Percentiles rank a stretch among this genome's conserved stretches.
Conservation (phyloP, 169 alveolate species). For the Eimeria tenella region DNA sequence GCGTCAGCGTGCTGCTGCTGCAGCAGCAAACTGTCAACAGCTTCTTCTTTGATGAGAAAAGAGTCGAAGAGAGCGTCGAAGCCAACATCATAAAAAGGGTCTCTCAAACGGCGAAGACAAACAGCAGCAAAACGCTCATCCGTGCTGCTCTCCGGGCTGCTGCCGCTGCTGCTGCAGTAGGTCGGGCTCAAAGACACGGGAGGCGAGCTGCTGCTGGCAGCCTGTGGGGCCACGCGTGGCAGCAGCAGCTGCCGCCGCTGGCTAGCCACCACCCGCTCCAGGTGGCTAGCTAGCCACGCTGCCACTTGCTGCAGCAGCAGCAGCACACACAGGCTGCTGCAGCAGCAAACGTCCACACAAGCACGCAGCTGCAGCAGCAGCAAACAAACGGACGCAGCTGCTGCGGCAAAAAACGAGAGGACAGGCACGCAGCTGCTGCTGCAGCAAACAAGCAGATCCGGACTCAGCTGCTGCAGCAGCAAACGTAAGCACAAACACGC, state of each 20-base stretch:
- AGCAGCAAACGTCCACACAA: neutral
- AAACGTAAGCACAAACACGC: neutral
- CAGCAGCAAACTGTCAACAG: slow-evolving; percentile 9
- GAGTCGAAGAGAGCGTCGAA: slow-evolving; percentile 57
- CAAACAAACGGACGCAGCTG: neutral
- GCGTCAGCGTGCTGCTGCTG: slow-evolving; percentile 36
- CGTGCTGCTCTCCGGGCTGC: neutral
- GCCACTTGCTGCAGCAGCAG: slow-evolving; percentile 42
- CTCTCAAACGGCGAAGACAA: neutral
- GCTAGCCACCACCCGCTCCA: slow-evolving; percentile 39
- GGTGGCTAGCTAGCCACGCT: slow-evolving; percentile 63
- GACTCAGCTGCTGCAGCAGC: neutral
- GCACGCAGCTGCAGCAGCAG: too few species aligned
- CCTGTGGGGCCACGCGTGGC: neutral
- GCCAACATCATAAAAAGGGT: slow-evolving; percentile 25
- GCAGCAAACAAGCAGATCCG: neutral
- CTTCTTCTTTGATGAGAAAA: slow-evolving; percentile 15
- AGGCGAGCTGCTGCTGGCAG: neutral
- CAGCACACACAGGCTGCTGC: slow-evolving; percentile 2
- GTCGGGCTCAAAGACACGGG: neutral
- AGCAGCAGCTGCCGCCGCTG: slow-evolving; percentile 21
- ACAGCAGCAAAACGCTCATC: neutral
- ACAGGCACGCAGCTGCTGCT: neutral
- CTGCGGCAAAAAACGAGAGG: neutral
- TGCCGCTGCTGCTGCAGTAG: slow-evolving; percentile 1